These are phyloP conservation scores for Neurospora discreta DNA, from an alignment of 495 filamentous ascomycete species.

Conservation along the genomic window DNA sequence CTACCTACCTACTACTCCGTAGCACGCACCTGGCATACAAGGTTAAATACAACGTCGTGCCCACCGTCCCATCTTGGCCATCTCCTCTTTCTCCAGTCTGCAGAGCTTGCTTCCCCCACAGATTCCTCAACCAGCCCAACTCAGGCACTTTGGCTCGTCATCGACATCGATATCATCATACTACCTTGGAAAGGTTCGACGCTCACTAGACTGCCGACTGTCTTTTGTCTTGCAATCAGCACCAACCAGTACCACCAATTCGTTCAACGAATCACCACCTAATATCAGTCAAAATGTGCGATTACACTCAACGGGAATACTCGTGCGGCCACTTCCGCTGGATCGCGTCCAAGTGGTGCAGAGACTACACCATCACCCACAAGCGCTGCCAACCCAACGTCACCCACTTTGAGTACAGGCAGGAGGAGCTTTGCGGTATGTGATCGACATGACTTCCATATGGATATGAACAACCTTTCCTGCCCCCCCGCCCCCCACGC, in stretches of 20 bases:
- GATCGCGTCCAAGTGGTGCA: conserved; percentile 33
- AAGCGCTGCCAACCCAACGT: conserved; percentile 31
- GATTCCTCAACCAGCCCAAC: not conserved
- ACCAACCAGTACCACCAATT: not conserved
- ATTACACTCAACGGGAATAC: conserved; percentile 27
- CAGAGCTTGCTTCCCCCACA: not conserved
- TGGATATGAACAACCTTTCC: not conserved
- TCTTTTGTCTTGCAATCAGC: not conserved
- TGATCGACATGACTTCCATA: not conserved
- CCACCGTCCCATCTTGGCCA: not conserved
- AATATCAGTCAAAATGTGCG: conserved; percentile 14
- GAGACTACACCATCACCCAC: conserved; percentile 27
- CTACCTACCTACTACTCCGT: too few species aligned
- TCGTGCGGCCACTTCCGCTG: conserved; percentile 33
- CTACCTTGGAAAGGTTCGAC: not conserved
- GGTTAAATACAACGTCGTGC: not conserved
- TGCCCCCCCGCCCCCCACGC: not conserved
- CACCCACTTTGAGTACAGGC: conserved; percentile 29
- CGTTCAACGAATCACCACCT: not conserved
- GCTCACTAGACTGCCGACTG: not conserved
- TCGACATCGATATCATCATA: not conserved
- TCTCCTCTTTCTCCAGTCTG: not conserved
- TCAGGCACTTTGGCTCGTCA: not conserved
- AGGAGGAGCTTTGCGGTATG: conserved; percentile 25
- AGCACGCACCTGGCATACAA: not conserved